A percentile compares a stretch with the other conserved stretches of the same genome.
Evolutionary conservation across 2,329 filamentous ascomycete species (phyloP).

Genomic region (Canariomyces notabilis): DNA sequence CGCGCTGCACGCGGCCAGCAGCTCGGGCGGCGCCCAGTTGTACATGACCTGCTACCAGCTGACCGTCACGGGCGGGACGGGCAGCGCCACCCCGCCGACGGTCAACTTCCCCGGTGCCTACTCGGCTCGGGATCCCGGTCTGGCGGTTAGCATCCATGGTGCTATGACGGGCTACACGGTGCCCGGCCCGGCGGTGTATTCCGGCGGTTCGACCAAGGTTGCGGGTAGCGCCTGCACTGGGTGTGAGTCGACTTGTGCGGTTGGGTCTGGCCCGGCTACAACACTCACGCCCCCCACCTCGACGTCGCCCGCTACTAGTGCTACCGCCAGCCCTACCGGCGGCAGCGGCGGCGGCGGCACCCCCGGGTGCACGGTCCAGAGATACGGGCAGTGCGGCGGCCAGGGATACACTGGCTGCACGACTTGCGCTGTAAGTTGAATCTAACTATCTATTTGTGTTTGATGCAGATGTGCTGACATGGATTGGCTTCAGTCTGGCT

Average conservation of each 20-base stretch:
- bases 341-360: slow-evolving; percentile 18
- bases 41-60: slow-evolving; percentile 39
- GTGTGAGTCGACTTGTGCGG: slow-evolving; percentile 38
- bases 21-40: slow-evolving; percentile 32
- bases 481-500: slow-evolving; percentile 24
- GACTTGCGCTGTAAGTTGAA: slow-evolving; percentile 33
- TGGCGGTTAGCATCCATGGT: slow-evolving; percentile 44
- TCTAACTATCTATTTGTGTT: background rate
- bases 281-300: slow-evolving; percentile 14
- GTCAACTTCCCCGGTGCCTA: slow-evolving; percentile 42
- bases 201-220: slow-evolving; percentile 36
- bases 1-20: slow-evolving; percentile 41
- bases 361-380: slow-evolving; percentile 30
- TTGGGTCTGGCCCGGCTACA: slow-evolving; percentile 25
- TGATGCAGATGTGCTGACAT: slow-evolving; percentile 3
- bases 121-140: slow-evolving; percentile 39
- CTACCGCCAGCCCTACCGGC: background rate
- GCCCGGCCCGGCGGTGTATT: slow-evolving; percentile 40
- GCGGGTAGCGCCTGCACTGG: slow-evolving; percentile 38
- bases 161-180: slow-evolving; percentile 37
- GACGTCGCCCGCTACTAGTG: background rate
- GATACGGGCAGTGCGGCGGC: slow-evolving; percentile 38
- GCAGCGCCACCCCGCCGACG: slow-evolving; percentile 27
- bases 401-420: slow-evolving; percentile 39
- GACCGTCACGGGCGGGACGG: slow-evolving; percentile 29